Conservation (phyloP, 2,329 filamentous ascomycete genomes). For the Diaporthe sp. region DNA sequence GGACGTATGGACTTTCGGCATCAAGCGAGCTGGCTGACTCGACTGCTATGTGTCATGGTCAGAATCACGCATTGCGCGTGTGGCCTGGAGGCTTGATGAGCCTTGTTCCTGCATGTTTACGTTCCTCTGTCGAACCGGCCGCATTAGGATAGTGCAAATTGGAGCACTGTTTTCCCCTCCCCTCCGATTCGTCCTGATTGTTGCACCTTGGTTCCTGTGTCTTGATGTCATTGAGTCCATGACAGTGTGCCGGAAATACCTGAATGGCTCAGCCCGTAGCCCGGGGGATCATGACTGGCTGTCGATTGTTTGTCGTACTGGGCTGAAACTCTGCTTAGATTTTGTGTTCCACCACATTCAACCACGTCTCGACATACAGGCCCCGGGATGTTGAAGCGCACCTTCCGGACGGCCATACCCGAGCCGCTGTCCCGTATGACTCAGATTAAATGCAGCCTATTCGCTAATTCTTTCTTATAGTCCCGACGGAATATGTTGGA, state of each 20-base stretch:
- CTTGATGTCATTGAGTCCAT: background rate
- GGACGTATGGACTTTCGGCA: background rate
- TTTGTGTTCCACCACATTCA: background rate
- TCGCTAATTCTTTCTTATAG: background rate
- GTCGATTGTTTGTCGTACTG: background rate
- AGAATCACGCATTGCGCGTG: background rate
- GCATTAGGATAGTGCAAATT: constrained; percentile 20
- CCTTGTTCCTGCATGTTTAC: background rate
- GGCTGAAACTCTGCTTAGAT: background rate
- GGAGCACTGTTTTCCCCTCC: constrained; percentile 24
- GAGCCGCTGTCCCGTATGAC: background rate
- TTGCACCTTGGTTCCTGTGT: background rate
- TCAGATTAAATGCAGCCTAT: background rate
- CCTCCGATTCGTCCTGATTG: background rate
- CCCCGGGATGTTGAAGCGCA: background rate
- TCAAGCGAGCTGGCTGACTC: background rate
- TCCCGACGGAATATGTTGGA: background rate
- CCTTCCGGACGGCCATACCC: background rate
- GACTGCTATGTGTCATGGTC: background rate
- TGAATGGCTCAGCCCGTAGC: background rate
- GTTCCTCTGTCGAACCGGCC: constrained; percentile 3
- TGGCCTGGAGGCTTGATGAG: constrained; percentile 3
- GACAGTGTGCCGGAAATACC: background rate
- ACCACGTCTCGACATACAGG: background rate
- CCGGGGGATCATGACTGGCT: background rate